These are phyloP conservation scores for Chlorella ohadii DNA, from an alignment of 139 green algal genomes.

Conservation along the genomic window DNA sequence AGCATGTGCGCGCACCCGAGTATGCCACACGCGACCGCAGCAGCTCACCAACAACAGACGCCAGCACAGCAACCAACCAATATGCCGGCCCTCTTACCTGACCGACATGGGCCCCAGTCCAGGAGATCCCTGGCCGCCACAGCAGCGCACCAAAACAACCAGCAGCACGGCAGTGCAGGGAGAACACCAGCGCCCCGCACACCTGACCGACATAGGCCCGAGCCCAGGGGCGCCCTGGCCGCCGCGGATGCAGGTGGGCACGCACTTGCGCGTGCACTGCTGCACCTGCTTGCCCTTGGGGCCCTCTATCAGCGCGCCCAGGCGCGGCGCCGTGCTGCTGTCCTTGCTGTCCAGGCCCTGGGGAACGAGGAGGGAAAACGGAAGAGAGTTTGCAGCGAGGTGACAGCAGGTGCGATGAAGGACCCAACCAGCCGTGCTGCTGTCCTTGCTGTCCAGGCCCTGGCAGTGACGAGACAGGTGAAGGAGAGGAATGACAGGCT, in stretches of 20 bases:
- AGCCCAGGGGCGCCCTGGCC: slow-evolving; percentile 72
- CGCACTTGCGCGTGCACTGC: slow-evolving; percentile 71
- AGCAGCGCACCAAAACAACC: too few species aligned
- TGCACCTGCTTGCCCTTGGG: slow-evolving; percentile 62
- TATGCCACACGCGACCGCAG: too few species aligned
- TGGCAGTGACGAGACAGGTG: too few species aligned
- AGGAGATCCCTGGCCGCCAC: slow-evolving; percentile 70
- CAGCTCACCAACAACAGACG: too few species aligned
- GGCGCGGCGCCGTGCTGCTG: slow-evolving; percentile 28
- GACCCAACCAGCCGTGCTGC: slow-evolving; percentile 28
- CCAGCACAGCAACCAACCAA: too few species aligned
- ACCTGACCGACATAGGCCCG: slow-evolving; percentile 57
- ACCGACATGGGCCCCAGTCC: slow-evolving; percentile 33
- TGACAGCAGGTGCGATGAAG: too few species aligned
- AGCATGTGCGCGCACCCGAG: too few species aligned
- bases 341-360: slow-evolving; percentile 24
- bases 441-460: slow-evolving; percentile 8
- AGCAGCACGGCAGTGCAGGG: too few species aligned
- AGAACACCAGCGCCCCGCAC: not conserved
- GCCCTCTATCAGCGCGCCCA: slow-evolving; percentile 41
- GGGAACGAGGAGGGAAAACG: not conserved
- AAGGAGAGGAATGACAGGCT: too few species aligned
- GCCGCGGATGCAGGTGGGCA: slow-evolving; percentile 76
- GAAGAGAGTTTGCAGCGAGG: too few species aligned
- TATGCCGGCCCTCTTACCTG: too few species aligned